phyloP scores from a whole-genome alignment of 2,329 filamentous ascomycete species.

The Monilinia laxa region DNA sequence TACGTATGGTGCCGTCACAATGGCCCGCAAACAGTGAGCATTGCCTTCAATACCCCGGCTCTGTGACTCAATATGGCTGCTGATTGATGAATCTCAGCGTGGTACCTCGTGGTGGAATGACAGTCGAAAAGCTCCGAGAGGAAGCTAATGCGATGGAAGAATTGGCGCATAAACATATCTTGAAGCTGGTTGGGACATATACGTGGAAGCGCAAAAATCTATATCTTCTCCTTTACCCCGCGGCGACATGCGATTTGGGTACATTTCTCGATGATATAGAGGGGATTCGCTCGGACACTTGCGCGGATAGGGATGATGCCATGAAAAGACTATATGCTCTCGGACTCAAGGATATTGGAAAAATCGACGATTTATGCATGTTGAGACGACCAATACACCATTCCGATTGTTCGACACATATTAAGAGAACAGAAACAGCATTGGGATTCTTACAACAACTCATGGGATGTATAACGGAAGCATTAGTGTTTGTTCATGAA shows the following conservation, averaged over 20 bases:
- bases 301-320: conserved; percentile 44
- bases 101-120: conserved; percentile 33
- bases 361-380: conserved; percentile 25
- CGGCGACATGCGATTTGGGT: conserved; percentile 48
- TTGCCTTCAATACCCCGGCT: background rate
- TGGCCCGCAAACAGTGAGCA: conserved; percentile 47
- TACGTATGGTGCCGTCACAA: conserved; percentile 43
- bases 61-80: conserved; percentile 24
- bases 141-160: conserved; percentile 51
- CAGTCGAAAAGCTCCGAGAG: conserved; percentile 46
- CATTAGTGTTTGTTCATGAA: conserved; percentile 31
- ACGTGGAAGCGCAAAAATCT: conserved; percentile 44
- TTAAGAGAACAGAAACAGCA: conserved; percentile 36
- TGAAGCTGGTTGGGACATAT: conserved; percentile 50
- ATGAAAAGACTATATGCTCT: conserved; percentile 43
- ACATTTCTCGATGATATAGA: conserved; percentile 48
- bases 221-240: conserved; percentile 50
- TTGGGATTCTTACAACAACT: conserved; percentile 46
- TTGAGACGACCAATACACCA: conserved; percentile 9
- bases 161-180: conserved; percentile 50
- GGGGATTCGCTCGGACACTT: conserved; percentile 43
- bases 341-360: conserved; percentile 43
- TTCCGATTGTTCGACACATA: background rate
- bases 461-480: conserved; percentile 46
- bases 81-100: conserved; percentile 32